Evolutionary conservation across 192 early-diverging fungal genomes (phyloP).

Genomic region (Chytriomyces sp.): DNA sequence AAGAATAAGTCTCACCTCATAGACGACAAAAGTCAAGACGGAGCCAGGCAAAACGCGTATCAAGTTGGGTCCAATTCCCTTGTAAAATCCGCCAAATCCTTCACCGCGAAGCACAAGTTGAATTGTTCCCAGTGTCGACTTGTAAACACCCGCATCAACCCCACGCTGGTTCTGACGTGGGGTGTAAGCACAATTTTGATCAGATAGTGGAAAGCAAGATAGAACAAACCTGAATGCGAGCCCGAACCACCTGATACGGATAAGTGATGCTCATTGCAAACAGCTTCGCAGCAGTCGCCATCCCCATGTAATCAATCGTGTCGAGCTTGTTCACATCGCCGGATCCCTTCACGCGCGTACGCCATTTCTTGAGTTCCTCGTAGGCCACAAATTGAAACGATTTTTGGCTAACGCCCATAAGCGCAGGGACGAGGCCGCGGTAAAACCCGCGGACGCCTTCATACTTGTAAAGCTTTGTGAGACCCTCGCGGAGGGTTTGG

Average conservation of each 20-base stretch:
- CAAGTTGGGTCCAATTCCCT: conserved; percentile 88
- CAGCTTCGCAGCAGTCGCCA: conserved; percentile 85
- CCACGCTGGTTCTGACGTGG: conserved; percentile 18
- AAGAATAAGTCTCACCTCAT: conserved; percentile 56
- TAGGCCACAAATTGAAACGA: conserved; percentile 98
- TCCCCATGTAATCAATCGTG: conserved; percentile 76
- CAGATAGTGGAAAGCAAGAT: background rate
- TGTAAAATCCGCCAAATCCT: conserved; percentile 83
- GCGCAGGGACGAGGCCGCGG: conserved; percentile 86
- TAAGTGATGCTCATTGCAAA: conserved; percentile 84
- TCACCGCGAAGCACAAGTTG: conserved; percentile 44
- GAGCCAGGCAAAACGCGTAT: conserved; percentile 91
- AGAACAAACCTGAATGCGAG: conserved; percentile 70
- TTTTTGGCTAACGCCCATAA: conserved; percentile 91
- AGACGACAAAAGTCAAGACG: conserved; percentile 91
- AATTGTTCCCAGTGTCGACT: background rate
- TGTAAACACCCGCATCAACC: conserved; percentile 5
- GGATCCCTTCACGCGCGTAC: conserved; percentile 19
- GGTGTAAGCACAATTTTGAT: background rate
- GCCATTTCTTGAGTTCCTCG: conserved; percentile 86
- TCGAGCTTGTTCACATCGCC: conserved; percentile 26
- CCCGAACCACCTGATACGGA: conserved; percentile 88
- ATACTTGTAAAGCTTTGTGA: conserved; percentile 69
- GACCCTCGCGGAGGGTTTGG: conserved; percentile 50
- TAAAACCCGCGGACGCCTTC: conserved; percentile 90